Evolutionary conservation across 495 filamentous ascomycete genomes (phyloP).

Genomic region (Penicillium tannophilum): DNA sequence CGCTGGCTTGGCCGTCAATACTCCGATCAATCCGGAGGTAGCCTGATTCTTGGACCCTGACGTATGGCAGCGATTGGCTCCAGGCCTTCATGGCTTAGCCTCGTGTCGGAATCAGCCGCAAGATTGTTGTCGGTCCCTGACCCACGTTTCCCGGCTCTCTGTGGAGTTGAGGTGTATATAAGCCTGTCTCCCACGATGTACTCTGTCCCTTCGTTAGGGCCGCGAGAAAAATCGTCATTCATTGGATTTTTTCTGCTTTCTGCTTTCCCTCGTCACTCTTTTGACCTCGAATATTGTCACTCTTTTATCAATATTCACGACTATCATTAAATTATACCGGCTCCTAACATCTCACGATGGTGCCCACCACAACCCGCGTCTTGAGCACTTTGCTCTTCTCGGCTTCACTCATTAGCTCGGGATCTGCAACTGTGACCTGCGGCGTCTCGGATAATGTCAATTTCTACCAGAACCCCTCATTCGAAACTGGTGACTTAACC

Average conservation of each 20-base stretch:
- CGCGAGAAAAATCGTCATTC: background rate
- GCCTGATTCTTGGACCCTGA: background rate
- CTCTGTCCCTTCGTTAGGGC: background rate
- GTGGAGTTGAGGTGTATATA: background rate
- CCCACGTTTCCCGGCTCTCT: background rate
- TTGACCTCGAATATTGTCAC: constrained; percentile 1
- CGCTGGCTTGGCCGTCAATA: background rate
- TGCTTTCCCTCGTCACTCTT: background rate
- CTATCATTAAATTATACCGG: background rate
- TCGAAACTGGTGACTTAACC: constrained; percentile 1
- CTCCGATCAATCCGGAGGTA: background rate
- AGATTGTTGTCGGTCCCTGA: background rate
- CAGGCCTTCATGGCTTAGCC: background rate
- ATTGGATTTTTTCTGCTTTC: background rate
- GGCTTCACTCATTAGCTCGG: constrained; percentile 3
- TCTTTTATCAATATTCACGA: constrained; percentile 1
- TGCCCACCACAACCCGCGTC: background rate
- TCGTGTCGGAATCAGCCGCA: constrained; percentile 3
- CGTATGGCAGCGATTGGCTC: background rate
- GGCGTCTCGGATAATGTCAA: background rate
- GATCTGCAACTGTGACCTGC: background rate
- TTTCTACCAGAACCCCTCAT: background rate
- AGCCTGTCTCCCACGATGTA: background rate
- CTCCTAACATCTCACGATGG: background rate
- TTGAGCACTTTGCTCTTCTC: constrained; percentile 1